Evolutionary conservation across 208 protist species (phyloP), one percentile per base, ranked within the genome.

Genomic region (Phytomonas sp.): DNA sequence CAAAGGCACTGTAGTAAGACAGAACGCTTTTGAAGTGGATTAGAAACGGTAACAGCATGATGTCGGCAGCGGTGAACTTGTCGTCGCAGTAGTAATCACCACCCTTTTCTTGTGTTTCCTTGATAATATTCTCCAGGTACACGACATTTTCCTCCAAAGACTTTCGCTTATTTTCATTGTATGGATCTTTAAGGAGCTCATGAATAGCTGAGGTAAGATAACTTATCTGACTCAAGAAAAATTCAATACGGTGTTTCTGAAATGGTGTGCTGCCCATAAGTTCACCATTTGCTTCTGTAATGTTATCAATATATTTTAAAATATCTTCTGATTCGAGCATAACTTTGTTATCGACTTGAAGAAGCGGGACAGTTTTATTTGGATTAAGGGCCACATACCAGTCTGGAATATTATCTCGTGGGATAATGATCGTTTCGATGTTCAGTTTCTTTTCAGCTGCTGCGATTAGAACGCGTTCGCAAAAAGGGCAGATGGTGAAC

Each of bases 351-450:
- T 84, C 71, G 45, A 89, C 75, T 76, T 88, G 69, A 52, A 94
- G 76, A 19, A 75, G 82, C 29, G 88, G 88, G 26, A 94, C 84
- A 40, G 84, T 92, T 73, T 83, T 83, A 40, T 77, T 70, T 42
- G 86, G 86, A 77, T 94, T 92, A 40, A 92, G 70, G 69, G 84
- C 72, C 72, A 82, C 82, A 79, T 91, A 94, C 86, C 85, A 94
- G 40, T 79, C 69, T 33, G 88, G 88, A 78, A 88, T 87, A 29
- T 63, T 63, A 52, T 79, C 77, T 31, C 75, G 75, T 19, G 72
- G 74, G 36, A 92, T 69, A 30, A 80, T 59, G 26, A 90, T 77
- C 29, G 72, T 63, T 72, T 94, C 88, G 68, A 79, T 74, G 31
- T 60, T 29, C 16, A 89, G 34, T 49, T 78, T 26, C 75, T 87